Evolutionary conservation across 352 stramenopile species (phyloP), one percentile per base, ranked within the genome.

Genomic region (Globisporangium paroecandrum): DNA sequence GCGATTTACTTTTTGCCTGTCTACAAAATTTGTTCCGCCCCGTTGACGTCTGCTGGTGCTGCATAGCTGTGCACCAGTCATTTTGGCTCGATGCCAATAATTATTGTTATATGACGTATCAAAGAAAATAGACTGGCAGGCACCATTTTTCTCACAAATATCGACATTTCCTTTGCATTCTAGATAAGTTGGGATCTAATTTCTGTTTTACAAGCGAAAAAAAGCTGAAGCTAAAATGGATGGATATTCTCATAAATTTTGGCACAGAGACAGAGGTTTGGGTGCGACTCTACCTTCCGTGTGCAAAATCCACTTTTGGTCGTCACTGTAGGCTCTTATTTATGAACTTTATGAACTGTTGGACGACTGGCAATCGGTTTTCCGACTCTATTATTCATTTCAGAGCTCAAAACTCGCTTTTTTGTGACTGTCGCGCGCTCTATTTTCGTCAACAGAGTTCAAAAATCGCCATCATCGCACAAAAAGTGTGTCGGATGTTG

Each of bases 381-480:
- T 64, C 15, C 34, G 34, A 54, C 41, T 54, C 15, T 54, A 25
- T 63, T 34, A 6, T 60, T 60, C 8, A 27, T 62, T 47, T 62
- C 32, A 62, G 56, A 51, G 18, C 8, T 51, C 18, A 47, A 62
- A 59, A 25, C 1, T 22, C 18, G 13, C 22, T 38, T 64, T 38
- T 64, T 18, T 64, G 41, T 62, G 56, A n/a, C 56, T 36, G 22
- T 62, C 56, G 57, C 56, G 57, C 41, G 25, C 41, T 56, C 22
- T 64, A 34, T 65, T 65, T 65, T 32, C 15, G 46, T 20, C 12
- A 34, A 49, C 15, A 15, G 25, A 24, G n/a, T 46, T 65, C 24
- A 38, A 43, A 43, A 43, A 18, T 24, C 43, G 22, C 22, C 43
- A 51, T 51, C 43, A 51, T 22, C 43, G 18, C 43, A 51, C 18